A percentile compares a stretch with the other conserved stretches of the same genome.
Evolutionary conservation across 1,284 basidiomycete genomes (phyloP).

Genomic region (Cryptococcus sp.): DNA sequence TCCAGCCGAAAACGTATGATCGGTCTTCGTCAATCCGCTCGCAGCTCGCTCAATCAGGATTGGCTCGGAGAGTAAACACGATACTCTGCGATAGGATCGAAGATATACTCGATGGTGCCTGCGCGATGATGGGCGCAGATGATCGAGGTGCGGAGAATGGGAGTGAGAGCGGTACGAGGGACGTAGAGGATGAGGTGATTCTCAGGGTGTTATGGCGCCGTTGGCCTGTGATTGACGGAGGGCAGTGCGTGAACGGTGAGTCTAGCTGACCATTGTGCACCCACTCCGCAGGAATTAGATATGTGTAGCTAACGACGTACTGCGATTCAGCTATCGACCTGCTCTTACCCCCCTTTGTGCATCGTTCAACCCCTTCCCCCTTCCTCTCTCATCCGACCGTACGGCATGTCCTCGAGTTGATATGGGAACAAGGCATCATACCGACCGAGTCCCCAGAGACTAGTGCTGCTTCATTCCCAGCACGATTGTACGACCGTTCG

Average conservation of each 20-base stretch:
- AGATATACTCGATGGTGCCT: constrained; percentile 16
- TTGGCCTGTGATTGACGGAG: constrained; percentile 2
- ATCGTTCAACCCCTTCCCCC: constrained; percentile 16
- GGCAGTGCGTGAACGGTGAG: constrained; percentile 6
- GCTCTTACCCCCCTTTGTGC: constrained; percentile 13
- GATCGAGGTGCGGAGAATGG: neutral
- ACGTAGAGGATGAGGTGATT: constrained; percentile 7
- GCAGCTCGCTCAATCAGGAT: constrained; percentile 3
- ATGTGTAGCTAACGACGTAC: neutral
- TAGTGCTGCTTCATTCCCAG: neutral
- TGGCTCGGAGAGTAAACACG: constrained; percentile 1
- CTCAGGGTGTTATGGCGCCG: constrained; percentile 5
- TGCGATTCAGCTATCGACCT: constrained; percentile 14
- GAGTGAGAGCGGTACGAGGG: neutral
- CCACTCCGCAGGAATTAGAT: neutral
- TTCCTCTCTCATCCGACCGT: constrained; percentile 30
- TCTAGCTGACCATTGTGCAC: neutral
- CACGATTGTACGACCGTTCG: neutral
- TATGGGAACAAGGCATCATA: constrained; percentile 18
- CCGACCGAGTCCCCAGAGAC: neutral
- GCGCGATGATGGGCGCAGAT: neutral
- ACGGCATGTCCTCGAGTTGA: constrained; percentile 16
- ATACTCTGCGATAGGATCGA: constrained; percentile 15
- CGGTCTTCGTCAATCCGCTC: constrained; percentile 2
- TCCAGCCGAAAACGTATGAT: neutral